These are phyloP conservation scores for Glonium stellatum DNA, from an alignment of 495 filamentous ascomycete species.

Conservation along the genomic window DNA sequence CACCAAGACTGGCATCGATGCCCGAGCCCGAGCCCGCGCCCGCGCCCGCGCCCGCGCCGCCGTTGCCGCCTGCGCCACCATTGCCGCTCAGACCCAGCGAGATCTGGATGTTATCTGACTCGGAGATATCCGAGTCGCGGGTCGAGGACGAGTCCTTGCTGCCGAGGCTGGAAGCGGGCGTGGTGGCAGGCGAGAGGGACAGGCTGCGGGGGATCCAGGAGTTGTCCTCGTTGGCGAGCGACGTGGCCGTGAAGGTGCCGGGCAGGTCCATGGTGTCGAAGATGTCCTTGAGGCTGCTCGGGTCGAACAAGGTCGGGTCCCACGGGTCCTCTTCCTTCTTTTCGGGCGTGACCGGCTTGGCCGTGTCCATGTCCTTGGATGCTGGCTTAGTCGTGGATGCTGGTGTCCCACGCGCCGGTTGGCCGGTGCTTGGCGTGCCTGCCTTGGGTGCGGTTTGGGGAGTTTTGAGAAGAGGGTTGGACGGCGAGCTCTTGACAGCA, in stretches of 20 bases:
- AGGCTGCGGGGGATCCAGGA: constrained; percentile 20
- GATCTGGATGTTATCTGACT: constrained; percentile 26
- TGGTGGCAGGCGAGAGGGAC: constrained; percentile 13
- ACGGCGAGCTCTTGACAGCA: constrained; percentile 23
- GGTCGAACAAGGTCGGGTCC: not conserved
- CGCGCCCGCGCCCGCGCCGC: too few relatives aligned
- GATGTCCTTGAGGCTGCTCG: constrained; percentile 6
- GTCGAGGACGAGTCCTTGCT: constrained; percentile 22
- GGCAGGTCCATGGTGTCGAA: constrained; percentile 15
- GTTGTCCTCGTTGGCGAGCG: constrained; percentile 23
- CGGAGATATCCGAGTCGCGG: constrained; percentile 23
- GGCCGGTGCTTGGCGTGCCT: constrained; percentile 24
- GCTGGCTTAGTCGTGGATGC: constrained; percentile 8
- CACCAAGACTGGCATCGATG: constrained; percentile 4
- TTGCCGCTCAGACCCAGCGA: constrained; percentile 13
- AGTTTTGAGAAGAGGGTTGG: constrained; percentile 21
- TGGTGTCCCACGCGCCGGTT: constrained; percentile 16
- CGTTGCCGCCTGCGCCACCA: too few relatives aligned
- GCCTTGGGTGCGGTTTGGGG: constrained; percentile 23
- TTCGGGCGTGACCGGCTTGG: not conserved
- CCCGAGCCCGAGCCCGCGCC: too few relatives aligned
- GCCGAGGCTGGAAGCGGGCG: constrained; percentile 13
- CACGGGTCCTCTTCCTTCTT: not conserved
- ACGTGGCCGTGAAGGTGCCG: constrained; percentile 10
- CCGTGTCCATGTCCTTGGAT: constrained; percentile 9